Base-by-base conservation (phyloP, 257 asterid species). In the Primulina tabacum region DNA sequence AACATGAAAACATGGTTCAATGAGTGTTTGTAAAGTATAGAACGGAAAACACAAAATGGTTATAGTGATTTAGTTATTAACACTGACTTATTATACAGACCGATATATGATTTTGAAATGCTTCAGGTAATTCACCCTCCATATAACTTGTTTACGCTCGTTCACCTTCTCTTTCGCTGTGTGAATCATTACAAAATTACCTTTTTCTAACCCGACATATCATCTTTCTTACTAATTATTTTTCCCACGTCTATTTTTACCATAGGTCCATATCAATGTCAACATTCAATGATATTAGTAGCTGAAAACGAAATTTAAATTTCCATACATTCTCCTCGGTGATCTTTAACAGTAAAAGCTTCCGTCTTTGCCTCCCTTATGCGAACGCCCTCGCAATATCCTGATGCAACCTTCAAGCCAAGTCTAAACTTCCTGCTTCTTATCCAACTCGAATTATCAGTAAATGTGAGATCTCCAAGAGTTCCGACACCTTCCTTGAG, bases 401-500 rank as follows among this genome's bases (percentile, higher is more conserved):
- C 99, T 20, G 97, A 82, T 37, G 96, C 84, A 78, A 89, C 97
- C 77, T 89, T 90, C 75, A 93, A 60, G 73, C 99, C 99, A 79
- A 93, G 90, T 73, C 97, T 89, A 77, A 93, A 93, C 80, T 93
- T 93, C 78, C 97, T 81, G 85, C 99, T 93, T 74, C 97, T 85
- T 76, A 89, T 90, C 99, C 99, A 93, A 71, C 99, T 93, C 14
- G 99, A 93, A 78, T 93, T 93, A 68, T 93, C 99, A 0, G 99
- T 93, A 83, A 93, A 93, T 29, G 92, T 89, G 58, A 93, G 92
- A 67, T 93, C 99, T 29, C 99, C 96, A 11, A 93, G 65, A 52
- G 99, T 90, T 75, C 99, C 97, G 57, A 93, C 96, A 71, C 99
- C 99, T 89, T 93, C 99, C 80, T 90, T 90, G 50, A 93, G 97